Evolutionary conservation across 176 grass and related monocot species (phyloP), one percentile per base, ranked within the genome.

Genomic region (Panicum miliaceum): DNA sequence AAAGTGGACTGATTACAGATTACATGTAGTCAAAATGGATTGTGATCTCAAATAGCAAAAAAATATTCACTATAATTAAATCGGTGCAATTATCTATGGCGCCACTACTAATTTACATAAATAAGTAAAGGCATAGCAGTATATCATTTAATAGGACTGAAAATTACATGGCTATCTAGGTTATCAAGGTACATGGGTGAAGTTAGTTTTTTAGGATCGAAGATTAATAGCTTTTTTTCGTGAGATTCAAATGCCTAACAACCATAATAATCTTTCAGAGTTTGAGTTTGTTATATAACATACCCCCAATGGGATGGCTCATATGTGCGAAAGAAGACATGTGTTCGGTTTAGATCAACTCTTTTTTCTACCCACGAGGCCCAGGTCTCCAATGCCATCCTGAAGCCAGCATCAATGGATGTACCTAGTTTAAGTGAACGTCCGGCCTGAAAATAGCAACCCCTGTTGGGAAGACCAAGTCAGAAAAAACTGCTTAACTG

Each of bases 281-380:
- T 77, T 10, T 46, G 25, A 35, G 18, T 83, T 22, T 81, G 4
- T 59, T 47, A 86, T 41, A 68, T 68, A 57, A 65, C 81, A 61
- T 64, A 99, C 96, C 96, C 93, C 96, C 96, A 99, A 79, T 99
- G 96, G 12, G 96, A 99, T 68, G 93, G 96, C 84, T 99, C 96
- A 59, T 92, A 99, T 70, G 96, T 99, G 22, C 93, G 85, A 75
- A 99, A 99, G 81, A 99, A 99, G n/a, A 99, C 86, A 88, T 86
- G 88, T 29, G 96, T 99, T 84, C 84, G 80, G 29, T 86, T 99
- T 68, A 73, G 90, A 86, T 99, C 73, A 74, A 99, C 86, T 83
- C 62, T 94, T 75, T 84, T 91, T 86, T 94, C 60, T 66, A 99
- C 81, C 93, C 96, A 96, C 53, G 75, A 90, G 27, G 93, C 90